Base-by-base conservation (phyloP, 371 early-diverging fungal species). In the Saksenaea oblongispora region DNA sequence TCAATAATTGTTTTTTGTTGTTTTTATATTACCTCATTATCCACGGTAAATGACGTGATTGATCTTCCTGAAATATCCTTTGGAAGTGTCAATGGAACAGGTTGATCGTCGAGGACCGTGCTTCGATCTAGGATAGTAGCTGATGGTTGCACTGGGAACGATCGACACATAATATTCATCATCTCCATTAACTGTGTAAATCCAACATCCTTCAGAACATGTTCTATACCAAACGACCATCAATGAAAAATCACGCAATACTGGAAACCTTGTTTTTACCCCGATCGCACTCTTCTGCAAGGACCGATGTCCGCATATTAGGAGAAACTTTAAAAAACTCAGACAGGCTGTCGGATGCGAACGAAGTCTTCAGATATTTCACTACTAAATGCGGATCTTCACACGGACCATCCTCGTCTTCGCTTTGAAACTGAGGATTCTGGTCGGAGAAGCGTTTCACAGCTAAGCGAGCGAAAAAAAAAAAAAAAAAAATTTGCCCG, bases 341-440 rank as follows among this genome's bases (percentile, higher is more conserved):
- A 13, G 64, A 31, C 13, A 64, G 35, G 11, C 64, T 58, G 28
- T 64, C 64, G 3, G 42, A 57, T 18, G 36, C 53, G n/a, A 64
- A 64, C 1, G 54, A 54, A 9, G 58, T 64, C 39, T 56, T 35
- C 58, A 64, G 37, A 22, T 58, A 64, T 15, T 64, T 51, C n/a
- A 58, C 57, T n/a, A 64, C 28, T 11, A 58, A 58, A 11, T 35
- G 17, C 14, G 64, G 64, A 27, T 58, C 35, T 37, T 51, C 34
- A 34, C 44, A 64, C 4, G 56, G 35, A 8, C 42, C 42, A 22
- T 56, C 57, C 3, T 55, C 42, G 4, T 41, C 42, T 15, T 56
- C 57, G 8, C 26, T 39, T 28, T 42, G 56, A 13, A 36, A 42
- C 26, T 47, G 51, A 4, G 51, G n/a, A 11, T 47, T 47, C 22